Base-by-base conservation (phyloP, 129 eudicot genomes). In the Lactuca sativa region DNA sequence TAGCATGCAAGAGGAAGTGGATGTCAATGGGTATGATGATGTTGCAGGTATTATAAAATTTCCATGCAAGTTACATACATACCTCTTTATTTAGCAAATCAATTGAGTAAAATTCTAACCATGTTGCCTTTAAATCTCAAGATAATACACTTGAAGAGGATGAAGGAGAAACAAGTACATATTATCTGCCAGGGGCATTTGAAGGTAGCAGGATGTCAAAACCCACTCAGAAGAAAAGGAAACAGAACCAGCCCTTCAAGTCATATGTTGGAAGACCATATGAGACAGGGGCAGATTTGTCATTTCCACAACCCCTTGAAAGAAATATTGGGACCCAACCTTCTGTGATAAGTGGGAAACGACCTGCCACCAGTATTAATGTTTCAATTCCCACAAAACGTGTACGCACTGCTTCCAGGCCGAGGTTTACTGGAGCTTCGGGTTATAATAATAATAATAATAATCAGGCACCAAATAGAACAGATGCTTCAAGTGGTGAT, bases 401-500 rank as follows among this genome's bases (percentile, higher is more conserved):
- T 67, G 78, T 90, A 52, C 90, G 97, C 4, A 90, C 99, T 70
- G 95, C 96, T 72, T 75, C 92, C 51, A 83, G 99, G 53, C 93
- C 75, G 75, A 85, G 99, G 74, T 80, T 90, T 77, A 73, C 76
- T 44, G 97, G 87, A 67, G 21, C 83, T 56, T 72, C 90, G 59
- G 95, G 83, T 34, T 59, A 52, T 84, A 36, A 36, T 36, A 36
- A 36, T 36, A 36, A 36, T 36, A 36, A 36, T 36, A 36, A 47
- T 3, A 47, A 12, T 59, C 96, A 81, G 78, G 76, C 75, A 25
- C 85, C 89, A 32, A 79, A 52, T 69, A 89, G 82, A 84, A 54
- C 87, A 18, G 97, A 85, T 71, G 95, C 93, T 76, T 90, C 99
- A 69, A 95, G 96, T 87, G 96, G 95, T 55, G 97, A 95, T 80